These are phyloP conservation scores for Galerina sulciceps DNA, from an alignment of 768 basidiomycete species.

Conservation along the genomic window DNA sequence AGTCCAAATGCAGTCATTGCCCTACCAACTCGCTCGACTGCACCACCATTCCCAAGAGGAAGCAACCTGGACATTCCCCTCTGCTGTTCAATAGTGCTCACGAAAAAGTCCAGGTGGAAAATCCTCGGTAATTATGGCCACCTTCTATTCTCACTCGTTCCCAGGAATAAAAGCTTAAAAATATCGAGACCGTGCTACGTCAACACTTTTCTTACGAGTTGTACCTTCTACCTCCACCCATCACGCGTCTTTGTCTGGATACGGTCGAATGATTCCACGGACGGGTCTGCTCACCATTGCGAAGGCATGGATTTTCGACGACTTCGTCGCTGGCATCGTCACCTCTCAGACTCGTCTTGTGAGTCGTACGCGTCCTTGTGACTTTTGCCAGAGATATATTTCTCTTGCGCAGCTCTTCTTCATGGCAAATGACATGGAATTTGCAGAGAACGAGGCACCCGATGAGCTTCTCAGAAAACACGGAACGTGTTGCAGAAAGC, in stretches of 20 bases:
- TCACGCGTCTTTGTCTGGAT: conserved; percentile 10
- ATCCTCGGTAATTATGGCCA: too few species aligned
- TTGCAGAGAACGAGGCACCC: not conserved
- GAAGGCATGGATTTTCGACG: not conserved
- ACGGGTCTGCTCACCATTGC: too few species aligned
- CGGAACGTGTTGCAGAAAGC: not conserved
- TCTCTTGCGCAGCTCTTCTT: not conserved
- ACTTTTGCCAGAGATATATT: not conserved
- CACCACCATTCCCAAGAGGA: too few species aligned
- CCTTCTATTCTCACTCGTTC: too few species aligned
- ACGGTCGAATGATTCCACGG: conserved; percentile 19
- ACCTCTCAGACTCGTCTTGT: not conserved
- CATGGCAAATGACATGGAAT: not conserved
- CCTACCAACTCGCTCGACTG: too few species aligned
- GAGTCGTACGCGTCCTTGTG: not conserved
- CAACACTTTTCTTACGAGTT: not conserved
- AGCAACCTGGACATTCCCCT: too few species aligned
- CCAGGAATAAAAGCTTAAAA: too few species aligned
- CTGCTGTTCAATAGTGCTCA: too few species aligned
- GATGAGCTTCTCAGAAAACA: too few species aligned
- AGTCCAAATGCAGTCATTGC: too few species aligned
- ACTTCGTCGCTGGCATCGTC: not conserved
- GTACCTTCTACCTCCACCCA: conserved; percentile 10
- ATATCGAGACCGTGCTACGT: too few species aligned
- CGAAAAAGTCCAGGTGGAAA: too few species aligned